phyloP scores from a whole-genome alignment of 176 grass and related monocot species.

The Triticum urartu region DNA sequence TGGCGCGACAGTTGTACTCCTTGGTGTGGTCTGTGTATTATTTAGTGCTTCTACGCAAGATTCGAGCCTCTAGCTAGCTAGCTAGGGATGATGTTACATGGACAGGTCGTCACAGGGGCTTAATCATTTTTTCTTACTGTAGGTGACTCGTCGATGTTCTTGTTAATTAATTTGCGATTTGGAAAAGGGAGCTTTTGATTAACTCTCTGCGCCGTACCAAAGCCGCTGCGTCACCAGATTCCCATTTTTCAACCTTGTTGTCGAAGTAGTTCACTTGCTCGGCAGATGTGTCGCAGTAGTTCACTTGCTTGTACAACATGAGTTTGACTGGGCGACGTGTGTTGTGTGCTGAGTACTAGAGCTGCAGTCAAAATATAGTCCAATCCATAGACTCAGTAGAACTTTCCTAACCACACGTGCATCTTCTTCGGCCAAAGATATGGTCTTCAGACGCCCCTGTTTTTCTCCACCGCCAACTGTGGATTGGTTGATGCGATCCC shows the following conservation, averaged over 20 bases:
- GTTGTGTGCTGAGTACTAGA: too few relatives aligned
- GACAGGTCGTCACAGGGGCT: too few relatives aligned
- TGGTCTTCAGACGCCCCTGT: neutral
- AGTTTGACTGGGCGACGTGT: too few relatives aligned
- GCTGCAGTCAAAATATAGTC: neutral
- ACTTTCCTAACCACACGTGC: neutral
- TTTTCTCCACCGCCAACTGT: slow-evolving; percentile 13
- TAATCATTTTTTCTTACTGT: neutral
- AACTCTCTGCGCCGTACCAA: neutral
- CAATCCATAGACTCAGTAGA: neutral
- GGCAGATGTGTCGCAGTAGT: too few relatives aligned
- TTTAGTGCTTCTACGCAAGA: too few relatives aligned
- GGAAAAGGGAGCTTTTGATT: too few relatives aligned
- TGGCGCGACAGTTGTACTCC: neutral
- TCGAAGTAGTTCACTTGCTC: too few relatives aligned
- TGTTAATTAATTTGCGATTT: too few relatives aligned
- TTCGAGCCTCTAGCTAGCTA: too few relatives aligned
- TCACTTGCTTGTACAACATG: too few relatives aligned
- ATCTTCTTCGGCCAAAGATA: neutral
- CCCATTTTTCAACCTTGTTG: neutral
- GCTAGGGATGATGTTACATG: too few relatives aligned
- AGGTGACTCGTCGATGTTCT: neutral
- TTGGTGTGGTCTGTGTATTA: neutral
- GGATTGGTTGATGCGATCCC: neutral
- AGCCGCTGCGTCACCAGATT: neutral